phyloP scores from a whole-genome alignment of 441 rosid genomes.

The Pelargonium australe region DNA sequence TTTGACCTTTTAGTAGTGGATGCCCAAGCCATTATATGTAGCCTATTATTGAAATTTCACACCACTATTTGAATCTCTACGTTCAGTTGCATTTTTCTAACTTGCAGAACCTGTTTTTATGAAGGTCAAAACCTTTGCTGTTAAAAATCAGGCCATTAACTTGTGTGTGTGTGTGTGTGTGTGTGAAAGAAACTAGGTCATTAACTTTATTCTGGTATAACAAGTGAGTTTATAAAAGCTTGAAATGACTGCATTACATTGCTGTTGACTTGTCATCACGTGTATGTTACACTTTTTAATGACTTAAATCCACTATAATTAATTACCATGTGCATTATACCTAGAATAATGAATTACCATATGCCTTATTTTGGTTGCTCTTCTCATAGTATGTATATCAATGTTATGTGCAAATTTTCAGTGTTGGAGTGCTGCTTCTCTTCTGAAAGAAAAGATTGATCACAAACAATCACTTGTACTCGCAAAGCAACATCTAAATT shows the following conservation, averaged over 20 bases:
- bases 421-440: conserved; percentile 82
- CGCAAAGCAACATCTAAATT: conserved; percentile 56
- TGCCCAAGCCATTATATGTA: no score
- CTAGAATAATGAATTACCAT: not conserved
- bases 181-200: not conserved
- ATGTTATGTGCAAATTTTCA: conserved; percentile 26
- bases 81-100: no score
- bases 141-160: not conserved
- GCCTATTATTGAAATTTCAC: no score
- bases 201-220: not conserved
- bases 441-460: conserved; percentile 56
- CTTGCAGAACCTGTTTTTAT: not conserved
- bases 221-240: not conserved
- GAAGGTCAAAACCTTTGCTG: not conserved
- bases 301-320: not conserved
- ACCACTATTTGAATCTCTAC: not conserved
- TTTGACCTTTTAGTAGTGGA: no score
- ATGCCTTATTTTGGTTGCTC: not conserved
- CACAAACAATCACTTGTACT: conserved; percentile 58
- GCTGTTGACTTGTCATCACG: not conserved
- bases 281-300: not conserved
- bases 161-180: not conserved
- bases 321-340: not conserved
- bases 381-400: not conserved
- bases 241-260: not conserved